Evolutionary conservation across 331 rosid genomes (phyloP), one percentile per base, ranked within the genome.

Genomic region (Malus hybrid): DNA sequence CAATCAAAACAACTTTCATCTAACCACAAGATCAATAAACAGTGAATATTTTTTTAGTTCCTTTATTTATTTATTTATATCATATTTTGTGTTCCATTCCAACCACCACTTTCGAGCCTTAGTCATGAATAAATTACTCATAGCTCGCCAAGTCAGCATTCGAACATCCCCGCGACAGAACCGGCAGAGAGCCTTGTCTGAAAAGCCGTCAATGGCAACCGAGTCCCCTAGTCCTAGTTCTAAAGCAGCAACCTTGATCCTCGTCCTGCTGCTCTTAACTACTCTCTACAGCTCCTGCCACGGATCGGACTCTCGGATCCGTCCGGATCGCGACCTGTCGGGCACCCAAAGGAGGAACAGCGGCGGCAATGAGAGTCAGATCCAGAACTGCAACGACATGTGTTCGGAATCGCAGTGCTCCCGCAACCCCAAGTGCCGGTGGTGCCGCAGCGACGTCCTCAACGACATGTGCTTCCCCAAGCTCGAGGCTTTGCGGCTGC

Each of bases 381-480:
- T 80, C 79, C 82, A 84, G 42, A 85, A 75, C 55, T 94, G 99
- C 80, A 85, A 70, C 66, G 92, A 84, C 34, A n/a, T 87, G 74
- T 65, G 72, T 33, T 67, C 79, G 60, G 86, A 74, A 36, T 71
- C 87, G 3, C 83, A 81, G 78, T 94, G 98, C 84, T 90, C 90
- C 0, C 86, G 79, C 77, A 84, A 77, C 74, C 80, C 86, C 24
- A 82, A 79, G 48, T 93, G 98, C 79, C 91, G 88, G 29, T 93
- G 98, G 98, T 93, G 98, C 76, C 83, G 83, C 20, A 93, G 98
- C 67, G 82, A 84, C 18, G 81, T 60, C 44, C 83, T 93, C 44
- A 94, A 93, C 77, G 98, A 91, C 79, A 86, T 85, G 79, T 93
- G 98, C 72, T 94, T 94, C 80, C 39, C 80, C 71, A 87, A 78